Base-by-base conservation (phyloP, 306 rosid genomes). In the Vigna hirtella region DNA sequence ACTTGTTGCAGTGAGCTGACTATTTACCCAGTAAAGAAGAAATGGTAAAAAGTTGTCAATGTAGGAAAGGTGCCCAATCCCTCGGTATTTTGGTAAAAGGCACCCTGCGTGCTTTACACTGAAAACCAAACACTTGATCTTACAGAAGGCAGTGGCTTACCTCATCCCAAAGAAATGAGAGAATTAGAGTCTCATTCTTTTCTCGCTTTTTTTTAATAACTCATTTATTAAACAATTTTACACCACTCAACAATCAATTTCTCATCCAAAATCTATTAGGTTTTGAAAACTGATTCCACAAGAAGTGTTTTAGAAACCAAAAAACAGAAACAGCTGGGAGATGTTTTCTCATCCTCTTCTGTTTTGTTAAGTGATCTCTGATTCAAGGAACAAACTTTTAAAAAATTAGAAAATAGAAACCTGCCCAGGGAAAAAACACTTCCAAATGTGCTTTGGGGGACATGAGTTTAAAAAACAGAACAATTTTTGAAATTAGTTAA, bases 41-140 rank as follows among this genome's bases (percentile, higher is more conserved):
- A 24, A 36, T 32, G 66, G 53, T 18, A 30, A 16, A 26, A 53
- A 66, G 34, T 62, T 50, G 61, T 26, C 11, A 52, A 40, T 55
- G 58, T 55, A 17, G 36, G 26, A 67, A 18, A 53, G 74, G 53
- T 57, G 34, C 32, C 53, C 58, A 57, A 58, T 69, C 43, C 28
- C 70, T 55, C 18, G 7, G 16, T 45, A 72, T 72, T 2, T 55
- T 9, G 18, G 43, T 26, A 26, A 26, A 26, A 26, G 28, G 28
- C 28, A 26, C 28, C 28, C 28, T 26, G 28, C 2, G 42, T 45
- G 36, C 50, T 40, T 36, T 36, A 77, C 16, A 4, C 7, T 14
- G 71, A 30, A 12, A 59, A 57, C 14, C 58, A 56, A 56, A 68
- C 15, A 34, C 76, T 28, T 69, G 47, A 32, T 57, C 64, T 57